phyloP scores from a whole-genome alignment of 108 stramenopile genomes.

The Skeletonema costatum region DNA sequence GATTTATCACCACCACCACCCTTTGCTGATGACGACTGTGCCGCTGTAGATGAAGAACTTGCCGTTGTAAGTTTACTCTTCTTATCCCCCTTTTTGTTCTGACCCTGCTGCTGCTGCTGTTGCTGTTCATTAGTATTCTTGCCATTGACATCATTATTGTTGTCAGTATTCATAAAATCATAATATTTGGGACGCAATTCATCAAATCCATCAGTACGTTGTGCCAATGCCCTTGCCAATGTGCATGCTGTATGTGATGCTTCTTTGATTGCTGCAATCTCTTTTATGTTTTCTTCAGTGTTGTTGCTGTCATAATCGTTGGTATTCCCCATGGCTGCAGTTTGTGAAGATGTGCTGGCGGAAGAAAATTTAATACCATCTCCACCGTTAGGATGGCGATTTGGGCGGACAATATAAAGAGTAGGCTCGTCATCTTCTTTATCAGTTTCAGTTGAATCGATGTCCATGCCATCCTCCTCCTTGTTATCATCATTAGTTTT shows the following conservation, averaged over 20 bases:
- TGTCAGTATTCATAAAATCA: slow-evolving; percentile 32
- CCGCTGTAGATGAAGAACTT: neutral
- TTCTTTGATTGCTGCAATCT: neutral
- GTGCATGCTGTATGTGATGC: slow-evolving; percentile 29
- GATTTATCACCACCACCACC: neutral
- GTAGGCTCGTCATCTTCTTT: neutral
- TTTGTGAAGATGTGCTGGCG: neutral
- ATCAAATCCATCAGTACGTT: slow-evolving; percentile 37
- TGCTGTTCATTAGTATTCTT: slow-evolving; percentile 27
- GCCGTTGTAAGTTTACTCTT: slow-evolving; percentile 15
- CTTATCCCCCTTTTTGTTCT: slow-evolving; percentile 31
- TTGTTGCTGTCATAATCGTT: neutral
- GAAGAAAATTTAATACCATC: neutral
- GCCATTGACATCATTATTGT: slow-evolving; percentile 1
- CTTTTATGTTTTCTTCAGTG: neutral
- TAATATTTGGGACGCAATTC: slow-evolving; percentile 30
- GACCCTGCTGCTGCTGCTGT: slow-evolving; percentile 44
- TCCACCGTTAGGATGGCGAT: neutral
- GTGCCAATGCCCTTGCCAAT: slow-evolving; percentile 30
- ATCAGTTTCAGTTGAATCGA: neutral
- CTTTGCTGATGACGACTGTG: slow-evolving; percentile 6
- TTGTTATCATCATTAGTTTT: neutral
- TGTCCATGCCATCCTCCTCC: neutral
- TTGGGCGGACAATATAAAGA: neutral
- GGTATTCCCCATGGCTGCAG: neutral